Evolutionary conservation across 2,329 filamentous ascomycete genomes (phyloP), one percentile per base, ranked within the genome.

Genomic region (Thermothelomyces thermophilus): DNA sequence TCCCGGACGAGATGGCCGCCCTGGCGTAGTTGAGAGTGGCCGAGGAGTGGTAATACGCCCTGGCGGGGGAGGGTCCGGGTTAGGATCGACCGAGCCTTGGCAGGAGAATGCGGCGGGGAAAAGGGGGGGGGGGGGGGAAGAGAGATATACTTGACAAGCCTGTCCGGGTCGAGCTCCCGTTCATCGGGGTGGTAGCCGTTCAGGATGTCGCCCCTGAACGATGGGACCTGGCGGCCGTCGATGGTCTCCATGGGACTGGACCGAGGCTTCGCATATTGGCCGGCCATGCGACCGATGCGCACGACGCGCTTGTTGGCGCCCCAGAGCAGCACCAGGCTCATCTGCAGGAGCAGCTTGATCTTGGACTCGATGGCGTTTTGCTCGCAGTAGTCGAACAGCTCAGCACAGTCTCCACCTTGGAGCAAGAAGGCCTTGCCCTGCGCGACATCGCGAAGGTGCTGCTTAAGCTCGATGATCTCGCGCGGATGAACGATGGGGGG

Each of bases 331-430:
- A 98, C 88, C 60, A 98, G 73, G 58, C 88, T 95, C 91, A 98
- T 97, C 71, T 98, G 93, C 52, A 98, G 74, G 26, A 98, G 78
- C 22, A 98, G 80, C 72, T 97, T 97, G 68, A 97, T 89, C 75
- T 97, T 98, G 56, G 88, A 86, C 70, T 97, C 90, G 60, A 98
- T 96, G 57, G 87, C 86, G 13, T 80, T 79, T 66, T 90, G 85
- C 61, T 87, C 84, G 69, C 93, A 98, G 74, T 98, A 98, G 68
- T 93, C 89, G 63, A 98, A 98, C 9, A 97, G 79, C 72, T 98
- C 93, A 14, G 93, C 93, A 64, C 93, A 98, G 70, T 98, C 93
- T 55, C 91, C 93, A 53, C 93, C 93, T 71, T 98, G 93, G 3
- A 98, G 80, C 9, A 98, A 76, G 66, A 98, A 97, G 11, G 91